Conservation (phyloP, 2,329 filamentous ascomycete species). For the Endoconidiophora polonica region DNA sequence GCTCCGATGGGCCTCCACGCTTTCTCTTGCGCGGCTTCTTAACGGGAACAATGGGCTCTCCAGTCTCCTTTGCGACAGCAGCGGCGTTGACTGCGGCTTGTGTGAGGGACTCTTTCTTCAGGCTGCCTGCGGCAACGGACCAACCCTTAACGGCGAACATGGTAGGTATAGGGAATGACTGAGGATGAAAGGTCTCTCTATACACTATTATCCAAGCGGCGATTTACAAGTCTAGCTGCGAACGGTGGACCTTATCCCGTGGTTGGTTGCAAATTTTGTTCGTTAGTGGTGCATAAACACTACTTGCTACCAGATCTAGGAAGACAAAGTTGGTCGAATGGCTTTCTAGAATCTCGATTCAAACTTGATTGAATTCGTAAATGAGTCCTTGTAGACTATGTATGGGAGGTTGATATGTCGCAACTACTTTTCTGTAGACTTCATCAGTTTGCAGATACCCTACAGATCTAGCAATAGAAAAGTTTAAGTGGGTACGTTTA, state of each 20-base stretch:
- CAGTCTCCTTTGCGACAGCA: slow-evolving; percentile 18
- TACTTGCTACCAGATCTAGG: no score
- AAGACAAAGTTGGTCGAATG: no score
- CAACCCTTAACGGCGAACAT: slow-evolving; percentile 95
- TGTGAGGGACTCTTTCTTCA: slow-evolving; percentile 48
- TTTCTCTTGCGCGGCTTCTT: slow-evolving; percentile 44
- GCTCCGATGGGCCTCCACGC: slow-evolving; percentile 21
- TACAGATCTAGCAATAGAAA: background rate
- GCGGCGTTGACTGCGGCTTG: slow-evolving; percentile 14
- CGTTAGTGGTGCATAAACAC: background rate
- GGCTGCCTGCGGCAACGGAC: slow-evolving; percentile 56
- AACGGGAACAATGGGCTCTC: slow-evolving; percentile 14
- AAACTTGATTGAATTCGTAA: background rate
- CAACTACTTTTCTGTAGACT: background rate
- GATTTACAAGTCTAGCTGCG: background rate
- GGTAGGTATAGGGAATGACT: slow-evolving; percentile 5
- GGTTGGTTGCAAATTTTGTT: background rate
- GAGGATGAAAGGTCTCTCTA: background rate
- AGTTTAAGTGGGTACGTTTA: slow-evolving; percentile 1
- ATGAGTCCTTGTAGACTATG: no score
- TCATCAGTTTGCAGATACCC: background rate
- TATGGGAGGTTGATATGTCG: no score
- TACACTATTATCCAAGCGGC: background rate
- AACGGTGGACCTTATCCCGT: background rate
- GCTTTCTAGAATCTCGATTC: no score